Conservation (phyloP, 106 monocot species). For the Dendrobium chrysotoxum region DNA sequence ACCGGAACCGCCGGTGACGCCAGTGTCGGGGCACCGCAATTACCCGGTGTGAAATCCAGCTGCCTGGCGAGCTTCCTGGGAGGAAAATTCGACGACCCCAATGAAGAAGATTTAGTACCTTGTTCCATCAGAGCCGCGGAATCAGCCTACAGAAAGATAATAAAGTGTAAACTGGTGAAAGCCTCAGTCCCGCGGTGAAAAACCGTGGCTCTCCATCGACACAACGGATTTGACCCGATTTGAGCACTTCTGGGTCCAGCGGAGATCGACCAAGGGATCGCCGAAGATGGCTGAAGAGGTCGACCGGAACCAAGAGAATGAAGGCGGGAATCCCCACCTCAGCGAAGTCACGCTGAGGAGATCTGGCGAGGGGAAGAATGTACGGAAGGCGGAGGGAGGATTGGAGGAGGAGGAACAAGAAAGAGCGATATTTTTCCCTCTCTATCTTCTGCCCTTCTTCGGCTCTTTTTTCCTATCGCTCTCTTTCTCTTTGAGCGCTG, state of each 20-base stretch:
- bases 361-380: conserved; percentile 4
- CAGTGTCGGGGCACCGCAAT: conserved; percentile 11
- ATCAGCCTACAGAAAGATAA: background rate
- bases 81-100: conserved; percentile 36
- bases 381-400: background rate
- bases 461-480: background rate
- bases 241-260: background rate
- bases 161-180: background rate
- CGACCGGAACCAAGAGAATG: background rate
- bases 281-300: conserved; percentile 6
- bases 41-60: conserved; percentile 53
- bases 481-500: background rate
- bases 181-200: background rate
- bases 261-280: background rate
- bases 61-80: conserved; percentile 51
- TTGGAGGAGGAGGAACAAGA: too few relatives aligned
- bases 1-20: background rate
- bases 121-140: conserved; percentile 26
- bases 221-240: background rate
- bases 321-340: background rate
- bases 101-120: conserved; percentile 12
- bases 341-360: background rate
- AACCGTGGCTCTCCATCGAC: background rate
- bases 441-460: background rate
- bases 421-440: background rate